These are phyloP conservation scores for Blastobotrys chiropterorum DNA, from an alignment of 805 yeast genomes.

Conservation along the genomic window DNA sequence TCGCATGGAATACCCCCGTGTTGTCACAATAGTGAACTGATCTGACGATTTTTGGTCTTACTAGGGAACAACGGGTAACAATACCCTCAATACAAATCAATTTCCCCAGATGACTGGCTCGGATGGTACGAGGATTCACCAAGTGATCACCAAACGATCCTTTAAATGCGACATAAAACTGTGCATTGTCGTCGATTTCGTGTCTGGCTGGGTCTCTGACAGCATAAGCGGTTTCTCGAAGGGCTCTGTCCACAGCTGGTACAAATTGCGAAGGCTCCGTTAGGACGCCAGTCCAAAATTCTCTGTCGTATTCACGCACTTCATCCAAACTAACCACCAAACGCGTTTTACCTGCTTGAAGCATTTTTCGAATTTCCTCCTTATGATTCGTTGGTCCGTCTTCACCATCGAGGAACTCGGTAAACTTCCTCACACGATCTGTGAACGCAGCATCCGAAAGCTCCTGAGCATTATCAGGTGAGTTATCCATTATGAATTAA, in stretches of 20 bases:
- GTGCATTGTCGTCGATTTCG: conserved; percentile 50
- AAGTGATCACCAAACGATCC: conserved; percentile 90
- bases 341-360: conserved; percentile 59
- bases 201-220: conserved; percentile 57
- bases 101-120: conserved; percentile 69
- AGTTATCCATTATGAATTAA: not conserved
- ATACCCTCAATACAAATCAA: conserved; percentile 90
- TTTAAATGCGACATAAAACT: conserved; percentile 66
- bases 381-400: conserved; percentile 54
- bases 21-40: conserved; percentile 90
- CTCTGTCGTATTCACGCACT: conserved; percentile 72
- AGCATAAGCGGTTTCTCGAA: conserved; percentile 70
- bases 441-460: conserved; percentile 40
- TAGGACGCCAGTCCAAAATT: conserved; percentile 70
- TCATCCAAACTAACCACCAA: conserved; percentile 78
- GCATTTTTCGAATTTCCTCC: conserved; percentile 66
- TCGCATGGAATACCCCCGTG: conserved; percentile 76
- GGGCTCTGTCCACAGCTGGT: conserved; percentile 85
- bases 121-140: conserved; percentile 81
- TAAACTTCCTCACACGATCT: conserved; percentile 83
- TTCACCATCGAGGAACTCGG: conserved; percentile 67
- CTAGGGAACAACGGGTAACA: conserved; percentile 87
- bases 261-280: conserved; percentile 74
- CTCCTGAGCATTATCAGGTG: not conserved
- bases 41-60: conserved; percentile 84